Base-by-base conservation (phyloP, 2,329 filamentous ascomycete species). In the Thielaviopsis musarum region DNA sequence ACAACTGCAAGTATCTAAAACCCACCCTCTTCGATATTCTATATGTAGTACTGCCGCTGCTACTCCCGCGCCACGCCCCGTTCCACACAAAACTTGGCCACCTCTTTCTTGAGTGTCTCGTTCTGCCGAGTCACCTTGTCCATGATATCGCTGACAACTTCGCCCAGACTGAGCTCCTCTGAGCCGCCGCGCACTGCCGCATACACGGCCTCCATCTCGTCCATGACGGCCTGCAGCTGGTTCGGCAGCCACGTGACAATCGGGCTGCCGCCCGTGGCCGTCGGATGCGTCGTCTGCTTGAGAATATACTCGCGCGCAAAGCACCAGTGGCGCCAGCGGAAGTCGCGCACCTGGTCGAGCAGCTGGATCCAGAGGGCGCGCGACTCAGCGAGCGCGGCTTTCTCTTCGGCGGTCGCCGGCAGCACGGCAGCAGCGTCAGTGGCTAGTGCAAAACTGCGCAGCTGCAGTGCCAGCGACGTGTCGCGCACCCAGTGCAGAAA, bases 231-330 rank as follows among this genome's bases (percentile, higher is more conserved):
- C 63, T 81, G 77, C 54, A 91, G 76, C 73, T 91, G 87, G 70
- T 91, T 91, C 2, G 87, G 87, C 62, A 91, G 71, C 87, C 87
- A 91, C 2, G 86, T 91, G 17, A 91, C 85, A 62, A 91, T 91
- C 3, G 87, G 87, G 65, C 83, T 88, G 19, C 87, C 87, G 1
- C 87, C 87, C 0, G 87, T 91, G 0, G 87, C 87, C 1, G 84
- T 88, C 0, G 87, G 86, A 67, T 91, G 86, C 19, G 73, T 75
- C 0, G 84, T 90, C 67, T 82, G 80, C 75, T 89, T 88, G 63
- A 91, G 77, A 65, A 91, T 91, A 68, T 91, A 91, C 74, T 91
- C 87, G 61, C 87, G 77, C 1, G 86, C 88, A 68, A 91, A 91
- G 69, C 85, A 88, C 87, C 87, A 91, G 70, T 91, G 87, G 6